Evolutionary conservation across 177 flowering plant genomes (phyloP).

Genomic region (Vitis hybrid): DNA sequence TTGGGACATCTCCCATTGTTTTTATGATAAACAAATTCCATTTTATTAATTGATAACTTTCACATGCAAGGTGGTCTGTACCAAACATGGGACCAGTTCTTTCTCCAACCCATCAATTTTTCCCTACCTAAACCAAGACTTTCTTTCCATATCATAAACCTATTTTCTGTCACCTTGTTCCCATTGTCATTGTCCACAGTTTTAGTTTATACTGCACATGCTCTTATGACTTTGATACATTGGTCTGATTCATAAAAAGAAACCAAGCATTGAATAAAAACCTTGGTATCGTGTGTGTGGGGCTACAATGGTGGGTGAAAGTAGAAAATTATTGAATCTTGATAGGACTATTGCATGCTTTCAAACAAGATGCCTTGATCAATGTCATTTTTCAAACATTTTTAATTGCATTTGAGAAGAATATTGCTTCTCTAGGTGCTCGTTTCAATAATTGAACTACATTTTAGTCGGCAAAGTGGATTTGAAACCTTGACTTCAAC

Average conservation of each 20-base stretch:
- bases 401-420: neutral
- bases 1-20: neutral
- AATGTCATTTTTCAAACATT: neutral
- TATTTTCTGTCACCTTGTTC: conserved; percentile 2
- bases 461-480: neutral
- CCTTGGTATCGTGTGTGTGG: neutral
- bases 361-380: conserved; percentile 2
- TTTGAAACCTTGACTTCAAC: neutral
- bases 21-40: neutral
- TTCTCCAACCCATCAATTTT: conserved; percentile 18
- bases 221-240: conserved; percentile 13
- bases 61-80: neutral
- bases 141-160: conserved; percentile 5
- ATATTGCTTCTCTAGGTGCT: neutral
- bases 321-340: conserved; percentile 12
- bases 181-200: conserved; percentile 1
- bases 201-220: conserved; percentile 3
- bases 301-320: conserved; percentile 5
- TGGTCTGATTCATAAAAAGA: neutral
- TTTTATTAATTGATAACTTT: neutral
- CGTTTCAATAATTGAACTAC: neutral
- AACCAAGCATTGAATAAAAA: neutral
- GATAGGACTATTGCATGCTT: conserved; percentile 12
- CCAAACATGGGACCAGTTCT: conserved; percentile 6
- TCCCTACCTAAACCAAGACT: conserved; percentile 28